These are phyloP conservation scores for Eremothecium sinecaudum DNA, from an alignment of 1,139 yeast species.

Conservation along the genomic window DNA sequence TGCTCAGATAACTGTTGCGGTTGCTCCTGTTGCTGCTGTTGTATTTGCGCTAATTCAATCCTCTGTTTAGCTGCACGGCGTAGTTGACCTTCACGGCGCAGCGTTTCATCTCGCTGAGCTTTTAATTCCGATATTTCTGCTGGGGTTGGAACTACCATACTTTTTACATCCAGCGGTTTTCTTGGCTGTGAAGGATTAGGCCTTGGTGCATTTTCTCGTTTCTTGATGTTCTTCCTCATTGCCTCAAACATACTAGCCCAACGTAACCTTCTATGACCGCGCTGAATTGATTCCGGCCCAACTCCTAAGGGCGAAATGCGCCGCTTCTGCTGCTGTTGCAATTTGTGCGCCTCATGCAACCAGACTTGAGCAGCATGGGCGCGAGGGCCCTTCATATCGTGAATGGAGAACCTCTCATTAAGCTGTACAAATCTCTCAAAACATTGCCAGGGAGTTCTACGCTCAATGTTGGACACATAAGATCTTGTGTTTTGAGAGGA, in stretches of 20 bases:
- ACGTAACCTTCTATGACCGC: slow-evolving; percentile 81
- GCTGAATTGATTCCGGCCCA: slow-evolving; percentile 79
- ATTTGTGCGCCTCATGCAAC: slow-evolving; percentile 84
- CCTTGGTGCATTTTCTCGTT: slow-evolving; percentile 63
- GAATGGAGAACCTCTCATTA: slow-evolving; percentile 74
- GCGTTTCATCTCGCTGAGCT: slow-evolving; percentile 74
- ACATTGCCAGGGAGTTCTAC: slow-evolving; percentile 98
- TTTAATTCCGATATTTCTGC: slow-evolving; percentile 73
- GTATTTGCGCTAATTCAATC: slow-evolving; percentile 19
- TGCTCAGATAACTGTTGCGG: slow-evolving; percentile 2
- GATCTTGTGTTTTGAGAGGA: slow-evolving; percentile 54
- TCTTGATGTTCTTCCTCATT: slow-evolving; percentile 79
- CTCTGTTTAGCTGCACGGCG: slow-evolving; percentile 29
- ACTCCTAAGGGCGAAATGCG: slow-evolving; percentile 88
- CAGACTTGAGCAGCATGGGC: slow-evolving; percentile 82
- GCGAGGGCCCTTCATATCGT: slow-evolving; percentile 80
- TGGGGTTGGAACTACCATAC: slow-evolving; percentile 57
- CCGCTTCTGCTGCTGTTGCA: slow-evolving; percentile 71
- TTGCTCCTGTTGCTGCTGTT: slow-evolving; percentile 14
- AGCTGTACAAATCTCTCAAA: slow-evolving; percentile 92
- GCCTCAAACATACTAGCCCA: slow-evolving; percentile 99
- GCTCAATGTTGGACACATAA: slow-evolving; percentile 77
- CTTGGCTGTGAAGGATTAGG: slow-evolving; percentile 40
- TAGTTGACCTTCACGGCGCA: slow-evolving; percentile 33
- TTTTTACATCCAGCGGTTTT: slow-evolving; percentile 33